Conservation (phyloP, 2,329 filamentous ascomycete species). For the Paraconiothyrium sp. region DNA sequence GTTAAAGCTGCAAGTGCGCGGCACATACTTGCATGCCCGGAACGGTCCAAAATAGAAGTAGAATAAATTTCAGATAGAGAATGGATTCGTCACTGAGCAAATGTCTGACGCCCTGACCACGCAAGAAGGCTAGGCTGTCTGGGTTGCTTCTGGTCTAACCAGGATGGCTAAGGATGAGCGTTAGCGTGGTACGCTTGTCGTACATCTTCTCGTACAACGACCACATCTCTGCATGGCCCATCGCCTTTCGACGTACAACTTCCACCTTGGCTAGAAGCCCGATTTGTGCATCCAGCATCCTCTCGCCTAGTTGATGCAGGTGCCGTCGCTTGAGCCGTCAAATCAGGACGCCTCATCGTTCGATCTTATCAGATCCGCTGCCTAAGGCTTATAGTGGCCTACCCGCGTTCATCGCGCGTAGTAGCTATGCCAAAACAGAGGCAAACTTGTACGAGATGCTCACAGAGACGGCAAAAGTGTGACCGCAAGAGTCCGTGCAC, state of each 20-base stretch:
- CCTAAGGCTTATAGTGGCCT: not conserved
- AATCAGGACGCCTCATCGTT: not conserved
- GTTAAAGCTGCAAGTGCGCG: not conserved
- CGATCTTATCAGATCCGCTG: not conserved
- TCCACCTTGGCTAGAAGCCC: not conserved
- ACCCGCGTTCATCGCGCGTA: not conserved
- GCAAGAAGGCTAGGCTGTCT: not conserved
- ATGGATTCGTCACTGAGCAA: not conserved
- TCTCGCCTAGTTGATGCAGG: conserved; percentile 2
- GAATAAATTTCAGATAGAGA: not conserved
- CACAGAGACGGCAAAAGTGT: conserved; percentile 42
- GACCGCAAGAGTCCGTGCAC: conserved; percentile 39
- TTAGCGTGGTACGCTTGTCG: not conserved
- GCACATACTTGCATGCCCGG: not conserved
- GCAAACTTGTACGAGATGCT: conserved; percentile 44
- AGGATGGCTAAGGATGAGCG: not conserved
- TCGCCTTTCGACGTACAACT: conserved; percentile 8
- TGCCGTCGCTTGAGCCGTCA: not conserved
- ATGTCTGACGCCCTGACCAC: not conserved
- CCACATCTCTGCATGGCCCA: not conserved
- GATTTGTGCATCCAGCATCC: not conserved
- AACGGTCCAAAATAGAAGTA: not conserved
- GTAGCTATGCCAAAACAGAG: conserved; percentile 42
- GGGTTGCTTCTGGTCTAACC: not conserved
- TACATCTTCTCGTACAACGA: conserved; percentile 9